Conservation (phyloP, 257 asterid species). For the Thymus mandschuricus region DNA sequence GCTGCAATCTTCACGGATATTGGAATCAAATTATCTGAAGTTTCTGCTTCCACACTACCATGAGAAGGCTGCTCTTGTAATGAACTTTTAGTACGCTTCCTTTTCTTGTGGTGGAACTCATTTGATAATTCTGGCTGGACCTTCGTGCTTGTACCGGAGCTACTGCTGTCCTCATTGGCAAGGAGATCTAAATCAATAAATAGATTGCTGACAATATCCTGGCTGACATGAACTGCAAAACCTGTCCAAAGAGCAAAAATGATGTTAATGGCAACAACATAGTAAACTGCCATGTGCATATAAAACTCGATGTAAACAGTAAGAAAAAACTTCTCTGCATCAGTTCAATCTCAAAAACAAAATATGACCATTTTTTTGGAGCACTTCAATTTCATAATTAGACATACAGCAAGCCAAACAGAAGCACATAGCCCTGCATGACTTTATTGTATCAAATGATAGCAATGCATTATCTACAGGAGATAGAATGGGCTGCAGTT, state of each 20-base stretch:
- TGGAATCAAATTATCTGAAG: constrained; percentile 41
- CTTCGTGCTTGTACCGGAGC: constrained; percentile 41
- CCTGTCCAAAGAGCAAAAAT: constrained; percentile 49
- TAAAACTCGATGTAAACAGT: neutral
- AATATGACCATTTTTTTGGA: constrained; percentile 4
- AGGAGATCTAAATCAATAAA: constrained; percentile 57
- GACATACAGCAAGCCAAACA: neutral
- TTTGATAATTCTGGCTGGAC: constrained; percentile 39
- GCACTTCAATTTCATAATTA: neutral
- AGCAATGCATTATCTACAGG: neutral
- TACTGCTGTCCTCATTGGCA: constrained; percentile 38
- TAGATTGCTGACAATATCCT: constrained; percentile 60
- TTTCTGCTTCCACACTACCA: constrained; percentile 48
- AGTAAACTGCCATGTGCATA: constrained; percentile 7
- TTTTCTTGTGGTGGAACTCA: constrained; percentile 57
- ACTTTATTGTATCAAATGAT: neutral
- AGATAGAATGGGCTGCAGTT: neutral
- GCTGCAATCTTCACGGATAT: constrained; percentile 78
- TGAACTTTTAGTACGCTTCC: constrained; percentile 62
- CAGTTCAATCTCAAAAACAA: neutral
- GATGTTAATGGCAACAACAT: constrained; percentile 14
- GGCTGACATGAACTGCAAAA: constrained; percentile 54
- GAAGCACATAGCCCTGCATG: neutral
- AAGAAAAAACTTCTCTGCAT: neutral
- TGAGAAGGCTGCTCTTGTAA: constrained; percentile 47